Conservation (phyloP, 495 filamentous ascomycete genomes). For the Aspergillus cavernicola region DNA sequence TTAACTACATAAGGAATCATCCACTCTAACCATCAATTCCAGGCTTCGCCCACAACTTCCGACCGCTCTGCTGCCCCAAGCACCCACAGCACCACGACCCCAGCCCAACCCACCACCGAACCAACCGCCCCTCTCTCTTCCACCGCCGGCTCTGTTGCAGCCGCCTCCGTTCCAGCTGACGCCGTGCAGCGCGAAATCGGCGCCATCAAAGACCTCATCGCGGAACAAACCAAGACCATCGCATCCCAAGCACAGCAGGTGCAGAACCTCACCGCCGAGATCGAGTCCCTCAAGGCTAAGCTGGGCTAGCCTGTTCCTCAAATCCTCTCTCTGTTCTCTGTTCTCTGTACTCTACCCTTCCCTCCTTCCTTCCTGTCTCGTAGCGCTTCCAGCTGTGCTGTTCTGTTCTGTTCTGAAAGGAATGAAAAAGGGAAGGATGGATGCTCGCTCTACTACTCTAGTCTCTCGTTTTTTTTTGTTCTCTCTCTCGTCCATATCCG, state of each 20-base stretch:
- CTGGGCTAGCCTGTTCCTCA: conserved; percentile 21
- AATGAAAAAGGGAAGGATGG: too few relatives aligned
- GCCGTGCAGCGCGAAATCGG: conserved; percentile 38
- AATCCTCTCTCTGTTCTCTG: neutral
- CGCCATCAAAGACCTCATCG: conserved; percentile 43
- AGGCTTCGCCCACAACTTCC: conserved; percentile 12
- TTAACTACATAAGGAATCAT: neutral
- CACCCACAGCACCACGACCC: conserved; percentile 7
- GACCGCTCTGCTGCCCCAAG: conserved; percentile 11
- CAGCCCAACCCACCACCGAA: conserved; percentile 13
- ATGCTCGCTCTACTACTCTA: too few relatives aligned
- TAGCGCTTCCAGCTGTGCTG: too few relatives aligned
- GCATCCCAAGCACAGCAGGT: conserved; percentile 43
- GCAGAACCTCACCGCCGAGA: conserved; percentile 41
- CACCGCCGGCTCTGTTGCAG: conserved; percentile 21
- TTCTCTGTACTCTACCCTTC: neutral
- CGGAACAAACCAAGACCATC: conserved; percentile 44
- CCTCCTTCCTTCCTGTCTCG: too few relatives aligned
- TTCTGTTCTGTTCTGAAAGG: too few relatives aligned
- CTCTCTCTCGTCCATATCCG: neutral
- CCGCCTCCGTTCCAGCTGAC: conserved; percentile 17
- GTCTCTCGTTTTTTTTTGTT: conserved; percentile 11
- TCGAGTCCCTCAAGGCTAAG: conserved; percentile 45
- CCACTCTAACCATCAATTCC: neutral
- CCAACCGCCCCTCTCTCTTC: conserved; percentile 20